Conservation (phyloP, 2,329 filamentous ascomycete genomes). For the Mycocentrospora acerina region DNA sequence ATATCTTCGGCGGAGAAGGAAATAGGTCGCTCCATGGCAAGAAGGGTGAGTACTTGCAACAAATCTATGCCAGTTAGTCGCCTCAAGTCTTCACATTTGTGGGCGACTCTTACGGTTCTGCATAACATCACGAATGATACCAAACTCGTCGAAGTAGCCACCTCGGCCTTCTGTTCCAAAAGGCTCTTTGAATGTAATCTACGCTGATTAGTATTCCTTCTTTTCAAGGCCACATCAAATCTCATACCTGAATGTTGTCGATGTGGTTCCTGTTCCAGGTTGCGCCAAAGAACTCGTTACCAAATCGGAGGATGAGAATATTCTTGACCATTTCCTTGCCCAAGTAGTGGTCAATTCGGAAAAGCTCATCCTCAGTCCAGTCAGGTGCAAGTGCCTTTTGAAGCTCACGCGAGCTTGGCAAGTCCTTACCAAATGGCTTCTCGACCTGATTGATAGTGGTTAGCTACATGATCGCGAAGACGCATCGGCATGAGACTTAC, state of each 20-base stretch:
- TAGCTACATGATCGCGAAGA: slow-evolving; percentile 13
- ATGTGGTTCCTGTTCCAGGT: slow-evolving; percentile 99
- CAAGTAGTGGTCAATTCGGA: slow-evolving; percentile 98
- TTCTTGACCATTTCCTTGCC: slow-evolving; percentile 99
- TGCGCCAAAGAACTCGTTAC: slow-evolving; percentile 97
- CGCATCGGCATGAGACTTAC: slow-evolving; percentile 53
- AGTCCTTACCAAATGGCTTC: slow-evolving; percentile 98
- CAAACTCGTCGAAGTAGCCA: slow-evolving; percentile 99
- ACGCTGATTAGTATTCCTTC: slow-evolving; percentile 13
- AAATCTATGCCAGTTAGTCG: slow-evolving; percentile 58
- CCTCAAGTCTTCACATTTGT: too few relatives aligned
- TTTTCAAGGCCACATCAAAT: neutral
- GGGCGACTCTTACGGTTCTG: slow-evolving; percentile 73
- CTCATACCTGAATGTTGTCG: slow-evolving; percentile 81
- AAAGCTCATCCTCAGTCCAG: slow-evolving; percentile 98
- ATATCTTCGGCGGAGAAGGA: slow-evolving; percentile 98
- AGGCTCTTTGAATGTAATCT: slow-evolving; percentile 98
- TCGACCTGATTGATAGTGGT: slow-evolving; percentile 66
- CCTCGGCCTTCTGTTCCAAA: slow-evolving; percentile 98
- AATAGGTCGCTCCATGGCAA: slow-evolving; percentile 97
- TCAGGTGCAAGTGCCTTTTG: slow-evolving; percentile 94
- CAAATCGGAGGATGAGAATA: slow-evolving; percentile 95
- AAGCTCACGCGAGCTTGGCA: slow-evolving; percentile 88
- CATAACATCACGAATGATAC: slow-evolving; percentile 99
- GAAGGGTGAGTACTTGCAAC: slow-evolving; percentile 90